These are phyloP conservation scores for Cercospora nicotianae DNA, from an alignment of 2,329 filamentous ascomycete genomes.

Conservation along the genomic window DNA sequence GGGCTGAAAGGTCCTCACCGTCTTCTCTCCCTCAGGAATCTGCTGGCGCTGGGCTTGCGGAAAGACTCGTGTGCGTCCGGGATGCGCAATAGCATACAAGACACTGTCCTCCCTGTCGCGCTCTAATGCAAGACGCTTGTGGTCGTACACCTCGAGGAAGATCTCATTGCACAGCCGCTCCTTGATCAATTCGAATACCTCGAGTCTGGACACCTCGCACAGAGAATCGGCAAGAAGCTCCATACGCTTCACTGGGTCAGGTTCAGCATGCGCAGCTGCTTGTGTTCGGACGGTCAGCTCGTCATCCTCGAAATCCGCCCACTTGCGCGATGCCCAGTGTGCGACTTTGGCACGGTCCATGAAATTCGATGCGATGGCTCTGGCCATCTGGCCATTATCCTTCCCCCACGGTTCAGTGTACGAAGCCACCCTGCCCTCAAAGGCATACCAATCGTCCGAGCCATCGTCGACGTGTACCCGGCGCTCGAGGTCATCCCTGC, in stretches of 20 bases:
- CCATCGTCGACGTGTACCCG: constrained; percentile 17
- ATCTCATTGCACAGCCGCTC: constrained; percentile 27
- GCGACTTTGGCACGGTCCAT: constrained; percentile 29
- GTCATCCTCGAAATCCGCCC: constrained; percentile 27
- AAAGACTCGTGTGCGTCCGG: background rate
- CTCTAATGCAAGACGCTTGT: background rate
- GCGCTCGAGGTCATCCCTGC: constrained; percentile 14
- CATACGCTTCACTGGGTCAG: constrained; percentile 10
- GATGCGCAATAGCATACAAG: background rate
- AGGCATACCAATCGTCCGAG: constrained; percentile 28
- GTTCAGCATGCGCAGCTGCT: constrained; percentile 14
- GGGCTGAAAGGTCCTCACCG: background rate
- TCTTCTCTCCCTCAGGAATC: background rate
- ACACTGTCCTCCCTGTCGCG: constrained; percentile 8
- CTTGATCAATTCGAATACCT: constrained; percentile 25
- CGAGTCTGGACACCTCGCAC: constrained; percentile 23
- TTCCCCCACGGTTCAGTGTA: background rate
- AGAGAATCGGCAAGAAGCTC: constrained; percentile 16
- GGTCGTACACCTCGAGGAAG: constrained; percentile 17
- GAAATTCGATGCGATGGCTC: constrained; percentile 24
- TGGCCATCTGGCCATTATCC: constrained; percentile 7
- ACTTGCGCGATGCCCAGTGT: constrained; percentile 20
- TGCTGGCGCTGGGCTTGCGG: background rate
- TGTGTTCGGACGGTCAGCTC: constrained; percentile 22
- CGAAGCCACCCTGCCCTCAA: constrained; percentile 13